Evolutionary conservation across 164 flowering plant genomes (phyloP).

Genomic region (Liquidambar formosana): DNA sequence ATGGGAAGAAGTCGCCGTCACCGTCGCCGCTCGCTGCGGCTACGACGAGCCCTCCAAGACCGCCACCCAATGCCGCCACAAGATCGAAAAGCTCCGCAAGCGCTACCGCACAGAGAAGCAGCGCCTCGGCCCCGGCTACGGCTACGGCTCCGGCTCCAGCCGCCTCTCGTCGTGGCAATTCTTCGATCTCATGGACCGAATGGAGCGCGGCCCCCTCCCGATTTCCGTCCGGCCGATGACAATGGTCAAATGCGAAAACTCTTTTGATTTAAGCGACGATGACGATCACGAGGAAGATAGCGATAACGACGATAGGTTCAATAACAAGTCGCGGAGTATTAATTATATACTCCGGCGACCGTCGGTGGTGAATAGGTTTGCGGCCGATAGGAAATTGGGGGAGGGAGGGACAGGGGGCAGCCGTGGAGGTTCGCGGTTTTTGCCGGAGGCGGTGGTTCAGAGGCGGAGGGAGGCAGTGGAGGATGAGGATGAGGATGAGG

Average conservation of each 20-base stretch:
- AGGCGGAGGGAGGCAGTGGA: slow-evolving; percentile 15
- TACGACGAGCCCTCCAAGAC: slow-evolving; percentile 58
- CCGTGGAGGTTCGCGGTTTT: no score
- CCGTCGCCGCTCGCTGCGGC: slow-evolving; percentile 76
- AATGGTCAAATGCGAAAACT: slow-evolving; percentile 5
- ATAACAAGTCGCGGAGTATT: slow-evolving; percentile 44
- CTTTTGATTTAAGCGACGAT: neutral
- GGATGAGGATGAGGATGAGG: slow-evolving; percentile 3
- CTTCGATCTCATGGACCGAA: slow-evolving; percentile 60
- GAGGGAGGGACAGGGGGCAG: slow-evolving; percentile 3
- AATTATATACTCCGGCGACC: slow-evolving; percentile 40
- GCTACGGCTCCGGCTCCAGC: slow-evolving; percentile 8
- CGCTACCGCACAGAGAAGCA: slow-evolving; percentile 74
- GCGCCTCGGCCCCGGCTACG: slow-evolving; percentile 18
- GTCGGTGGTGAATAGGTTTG: slow-evolving; percentile 13
- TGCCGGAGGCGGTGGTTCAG: slow-evolving; percentile 14
- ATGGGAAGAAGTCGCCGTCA: slow-evolving; percentile 81
- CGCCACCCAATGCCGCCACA: slow-evolving; percentile 91
- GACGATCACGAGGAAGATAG: slow-evolving; percentile 5
- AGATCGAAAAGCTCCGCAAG: slow-evolving; percentile 92
- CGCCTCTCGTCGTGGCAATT: slow-evolving; percentile 50
- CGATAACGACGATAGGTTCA: slow-evolving; percentile 14
- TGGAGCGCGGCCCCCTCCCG: slow-evolving; percentile 65
- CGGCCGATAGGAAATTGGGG: slow-evolving; percentile 1
- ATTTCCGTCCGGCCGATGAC: slow-evolving; percentile 43